Base-by-base conservation (phyloP, 2,329 filamentous ascomycete genomes). In the Pseudogymnoascus sp. region DNA sequence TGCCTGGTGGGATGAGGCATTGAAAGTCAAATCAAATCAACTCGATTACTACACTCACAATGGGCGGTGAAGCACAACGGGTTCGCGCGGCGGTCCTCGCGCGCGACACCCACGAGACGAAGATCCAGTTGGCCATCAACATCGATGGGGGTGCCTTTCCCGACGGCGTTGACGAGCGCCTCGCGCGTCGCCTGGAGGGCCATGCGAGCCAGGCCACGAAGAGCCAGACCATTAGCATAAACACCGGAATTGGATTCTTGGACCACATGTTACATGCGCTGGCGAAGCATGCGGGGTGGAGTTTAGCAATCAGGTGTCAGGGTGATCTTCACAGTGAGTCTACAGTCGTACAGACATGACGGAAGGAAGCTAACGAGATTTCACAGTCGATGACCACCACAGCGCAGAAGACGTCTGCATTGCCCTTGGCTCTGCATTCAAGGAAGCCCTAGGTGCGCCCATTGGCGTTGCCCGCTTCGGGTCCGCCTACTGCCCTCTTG, bases 191-290 rank as follows among this genome's bases (percentile, higher is more conserved):
- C 37, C 74, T 73, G 61, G 84, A 84, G 64, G 81, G 81, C 63
- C 95, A 99, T 75, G 93, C 95, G 31, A 88, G 88, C 1, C 93
- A 99, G 77, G 81, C 86, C 67, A 93, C 90, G 69, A 87, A 88
- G 69, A 90, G 88, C 43, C 95, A 97, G 77, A 87, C 86, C 65
- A 97, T 97, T 74, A 86, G 86, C 72, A 83, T 97, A 68, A 88
- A 91, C 81, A 96, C 93, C 0, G 95, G 95, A 67, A 96, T 99
- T 75, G 95, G 95, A 64, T 99, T 99, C 78, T 82, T 99, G 63
- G 95, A 99, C 79, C 95, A 99, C 81, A 97, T 99, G 93, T 83
- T 97, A 60, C 95, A 99, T 77, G 95, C 95, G 5, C 83, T 97
- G 62, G 90, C 95, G 60, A 97, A 99, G 78, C 95, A 99, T 78